Evolutionary conservation across 2,329 filamentous ascomycete genomes (phyloP), one percentile per base, ranked within the genome.

Genomic region (Cytospora schulzeri): DNA sequence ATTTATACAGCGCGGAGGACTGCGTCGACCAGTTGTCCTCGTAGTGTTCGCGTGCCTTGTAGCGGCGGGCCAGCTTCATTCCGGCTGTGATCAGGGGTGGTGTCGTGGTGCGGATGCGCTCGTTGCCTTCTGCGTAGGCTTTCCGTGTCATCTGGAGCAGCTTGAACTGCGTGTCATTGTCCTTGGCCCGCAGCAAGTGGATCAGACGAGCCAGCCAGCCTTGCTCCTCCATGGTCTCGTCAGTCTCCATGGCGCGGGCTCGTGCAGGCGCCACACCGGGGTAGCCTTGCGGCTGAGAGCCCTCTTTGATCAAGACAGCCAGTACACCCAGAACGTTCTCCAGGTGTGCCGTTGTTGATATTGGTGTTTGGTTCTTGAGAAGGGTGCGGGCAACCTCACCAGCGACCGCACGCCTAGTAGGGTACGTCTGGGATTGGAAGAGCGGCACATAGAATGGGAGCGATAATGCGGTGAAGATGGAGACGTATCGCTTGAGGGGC

Each of bases 181-280:
- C 87, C 41, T 91, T 83, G 53, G 88, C 91, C 64, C 92, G 84
- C 60, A 99, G 86, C 63, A 97, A 81, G 78, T 99, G 95, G 22
- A 97, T 88, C 73, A 99, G 89, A 70, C 95, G 86, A 41, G 95
- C 95, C 61, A 99, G 83, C 93, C 93, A 97, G 59, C 95, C 95
- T 81, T 99, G 95, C 78, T 99, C 95, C 77, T 99, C 94, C 72
- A 98, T 88, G 0, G 94, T 98, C 79, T 99, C 96, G 67, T 99
- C 95, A 0, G 95, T 98, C 80, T 99, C 96, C 55, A 85, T 75
- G 0, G 80, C 85, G 67, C 92, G 87, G 4, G 79, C 86, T 67
- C 91, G 88, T 68, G 92, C 84, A 73, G 94, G 91, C 7, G 90
- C 87, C 48, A 90, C 87, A 4, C 92, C 91, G 0, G 93, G 89